phyloP scores from a whole-genome alignment of 306 rosid genomes.

The Notholithocarpus densiflorus region DNA sequence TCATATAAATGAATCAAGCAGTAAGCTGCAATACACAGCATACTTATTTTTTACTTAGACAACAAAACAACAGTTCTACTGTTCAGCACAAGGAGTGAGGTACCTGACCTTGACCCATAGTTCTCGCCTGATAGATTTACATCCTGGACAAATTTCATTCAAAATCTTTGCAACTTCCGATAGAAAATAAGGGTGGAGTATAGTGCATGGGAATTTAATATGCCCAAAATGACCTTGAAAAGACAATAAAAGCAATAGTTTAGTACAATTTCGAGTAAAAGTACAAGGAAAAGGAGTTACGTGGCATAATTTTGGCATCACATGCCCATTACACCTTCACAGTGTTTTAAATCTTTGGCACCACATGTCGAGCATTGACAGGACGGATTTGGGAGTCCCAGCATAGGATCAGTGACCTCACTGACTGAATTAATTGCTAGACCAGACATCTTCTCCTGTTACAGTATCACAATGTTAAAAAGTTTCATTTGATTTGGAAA shows the following conservation, averaged over 20 bases:
- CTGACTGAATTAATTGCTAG: slow-evolving; percentile 46
- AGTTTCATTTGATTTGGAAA: not conserved
- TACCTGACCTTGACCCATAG: slow-evolving; percentile 66
- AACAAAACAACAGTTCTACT: not conserved
- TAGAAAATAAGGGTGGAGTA: slow-evolving; percentile 76
- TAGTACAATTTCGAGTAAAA: slow-evolving; percentile 23
- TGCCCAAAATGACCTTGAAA: slow-evolving; percentile 88
- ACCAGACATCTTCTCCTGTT: slow-evolving; percentile 62
- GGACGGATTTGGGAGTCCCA: slow-evolving; percentile 86
- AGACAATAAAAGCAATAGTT: slow-evolving; percentile 20
- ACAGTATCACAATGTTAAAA: slow-evolving; percentile 20
- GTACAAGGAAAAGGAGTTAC: slow-evolving; percentile 10
- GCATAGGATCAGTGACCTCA: slow-evolving; percentile 70
- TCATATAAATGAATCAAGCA: not conserved
- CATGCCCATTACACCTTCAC: slow-evolving; percentile 64
- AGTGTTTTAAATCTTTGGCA: slow-evolving; percentile 40
- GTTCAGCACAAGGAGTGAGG: slow-evolving; percentile 27
- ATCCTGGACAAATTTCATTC: slow-evolving; percentile 80
- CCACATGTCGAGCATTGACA: slow-evolving; percentile 75
- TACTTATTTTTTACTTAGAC: not conserved
- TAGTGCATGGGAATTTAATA: slow-evolving; percentile 58
- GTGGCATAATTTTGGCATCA: slow-evolving; percentile 19
- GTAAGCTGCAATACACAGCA: not conserved
- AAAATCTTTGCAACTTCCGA: slow-evolving; percentile 74
- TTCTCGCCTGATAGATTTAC: slow-evolving; percentile 61